These are phyloP conservation scores for Dunaliella sp. DNA, from an alignment of 139 green algal genomes.

Conservation along the genomic window DNA sequence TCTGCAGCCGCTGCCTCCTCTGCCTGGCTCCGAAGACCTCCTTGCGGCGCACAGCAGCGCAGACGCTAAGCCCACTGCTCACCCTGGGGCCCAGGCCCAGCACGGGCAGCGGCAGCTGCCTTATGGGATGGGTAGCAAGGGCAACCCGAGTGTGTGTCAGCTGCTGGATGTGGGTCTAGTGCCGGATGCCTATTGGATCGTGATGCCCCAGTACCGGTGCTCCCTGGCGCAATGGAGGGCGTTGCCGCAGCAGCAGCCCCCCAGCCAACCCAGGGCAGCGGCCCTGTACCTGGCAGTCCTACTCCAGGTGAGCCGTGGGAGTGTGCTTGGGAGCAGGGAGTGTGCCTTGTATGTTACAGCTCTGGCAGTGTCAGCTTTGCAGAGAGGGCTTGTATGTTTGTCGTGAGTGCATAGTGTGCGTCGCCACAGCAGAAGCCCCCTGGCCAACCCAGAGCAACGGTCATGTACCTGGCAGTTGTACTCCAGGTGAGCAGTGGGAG, in stretches of 20 bases:
- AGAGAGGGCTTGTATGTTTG: no score
- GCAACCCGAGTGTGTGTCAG: slow-evolving; percentile 41
- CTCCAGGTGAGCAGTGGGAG: slow-evolving; percentile 26
- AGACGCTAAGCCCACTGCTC: no score
- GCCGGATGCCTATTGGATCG: slow-evolving; percentile 60
- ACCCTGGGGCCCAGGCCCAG: neutral
- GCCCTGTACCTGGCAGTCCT: slow-evolving; percentile 63
- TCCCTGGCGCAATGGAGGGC: slow-evolving; percentile 66
- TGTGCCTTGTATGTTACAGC: no score
- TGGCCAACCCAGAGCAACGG: slow-evolving; percentile 6
- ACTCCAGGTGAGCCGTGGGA: slow-evolving; percentile 23
- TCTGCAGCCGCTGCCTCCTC: neutral
- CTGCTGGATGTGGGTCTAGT: slow-evolving; percentile 72
- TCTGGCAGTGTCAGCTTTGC: no score
- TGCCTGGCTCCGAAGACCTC: neutral
- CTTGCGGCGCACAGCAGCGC: no score
- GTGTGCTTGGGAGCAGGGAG: no score
- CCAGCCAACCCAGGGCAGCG: slow-evolving; percentile 14
- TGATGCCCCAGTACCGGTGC: slow-evolving; percentile 68
- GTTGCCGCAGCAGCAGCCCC: slow-evolving; percentile 17
- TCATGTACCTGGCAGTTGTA: slow-evolving; percentile 62
- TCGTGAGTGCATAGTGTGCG: no score
- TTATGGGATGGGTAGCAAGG: neutral
- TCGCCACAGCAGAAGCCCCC: neutral
- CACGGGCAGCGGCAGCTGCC: neutral